Percentiles rank a stretch among this genome's conserved stretches.
Evolutionary conservation across 495 filamentous ascomycete genomes (phyloP).

Genomic region (Chaetomium cochliodes): DNA sequence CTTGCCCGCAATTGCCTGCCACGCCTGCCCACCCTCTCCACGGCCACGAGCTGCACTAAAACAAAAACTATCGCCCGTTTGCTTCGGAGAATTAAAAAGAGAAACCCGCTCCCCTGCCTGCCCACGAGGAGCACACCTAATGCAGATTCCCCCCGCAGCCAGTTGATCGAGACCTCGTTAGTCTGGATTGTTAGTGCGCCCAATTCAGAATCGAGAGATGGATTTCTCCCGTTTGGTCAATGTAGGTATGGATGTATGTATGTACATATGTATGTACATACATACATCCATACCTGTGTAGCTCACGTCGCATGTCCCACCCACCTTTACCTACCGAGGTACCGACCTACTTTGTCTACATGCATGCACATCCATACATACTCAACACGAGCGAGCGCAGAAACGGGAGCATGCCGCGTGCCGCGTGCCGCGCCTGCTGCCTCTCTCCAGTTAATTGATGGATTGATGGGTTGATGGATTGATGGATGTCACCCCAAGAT

Average conservation of each 20-base stretch:
- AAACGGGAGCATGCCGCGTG: neutral
- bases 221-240: neutral
- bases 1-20: neutral
- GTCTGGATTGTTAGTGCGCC: neutral
- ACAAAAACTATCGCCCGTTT: neutral
- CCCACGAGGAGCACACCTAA: neutral
- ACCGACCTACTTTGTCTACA: too few relatives aligned
- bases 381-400: neutral
- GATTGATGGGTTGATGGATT: too few relatives aligned
- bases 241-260: too few relatives aligned
- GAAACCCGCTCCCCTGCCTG: neutral
- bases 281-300: neutral
- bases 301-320: neutral
- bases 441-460: conserved; percentile 18
- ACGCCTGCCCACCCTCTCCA: neutral
- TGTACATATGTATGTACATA: too few relatives aligned
- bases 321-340: too few relatives aligned
- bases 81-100: conserved; percentile 1
- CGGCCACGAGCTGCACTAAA: too few relatives aligned
- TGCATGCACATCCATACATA: too few relatives aligned
- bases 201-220: neutral
- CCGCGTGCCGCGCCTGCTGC: neutral
- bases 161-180: neutral
- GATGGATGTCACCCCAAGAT: conserved; percentile 19
- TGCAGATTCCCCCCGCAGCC: neutral